Percentiles rank a stretch among this genome's conserved stretches.
Evolutionary conservation across 495 filamentous ascomycete genomes (phyloP).

Genomic region (Penicillium paradoxum): DNA sequence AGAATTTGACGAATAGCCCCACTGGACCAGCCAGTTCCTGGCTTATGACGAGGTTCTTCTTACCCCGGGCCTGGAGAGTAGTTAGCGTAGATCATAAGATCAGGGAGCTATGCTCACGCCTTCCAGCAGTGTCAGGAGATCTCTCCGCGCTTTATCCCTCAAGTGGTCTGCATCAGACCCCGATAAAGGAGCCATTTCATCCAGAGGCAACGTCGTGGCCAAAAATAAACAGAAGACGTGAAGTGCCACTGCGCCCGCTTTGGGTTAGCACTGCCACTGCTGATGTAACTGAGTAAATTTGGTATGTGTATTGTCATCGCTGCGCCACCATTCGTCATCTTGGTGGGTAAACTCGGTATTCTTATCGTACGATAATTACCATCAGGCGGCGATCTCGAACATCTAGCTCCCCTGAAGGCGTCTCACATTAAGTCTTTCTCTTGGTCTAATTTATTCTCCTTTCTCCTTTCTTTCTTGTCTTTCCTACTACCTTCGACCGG

Average conservation of each 20-base stretch:
- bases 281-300: constrained; percentile 5
- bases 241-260: constrained; percentile 10
- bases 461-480: constrained; percentile 2
- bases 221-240: constrained; percentile 17
- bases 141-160: constrained; percentile 76
- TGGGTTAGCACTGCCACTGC: constrained; percentile 12
- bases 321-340: background rate
- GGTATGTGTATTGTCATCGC: constrained; percentile 1
- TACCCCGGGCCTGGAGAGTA: constrained; percentile 75
- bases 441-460: constrained; percentile 6
- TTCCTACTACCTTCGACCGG: background rate
- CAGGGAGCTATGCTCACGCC: constrained; percentile 66
- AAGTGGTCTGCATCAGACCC: constrained; percentile 77
- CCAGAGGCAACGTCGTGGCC: constrained; percentile 12
- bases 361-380: background rate
- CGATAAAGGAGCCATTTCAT: constrained; percentile 54
- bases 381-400: constrained; percentile 10
- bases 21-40: constrained; percentile 84
- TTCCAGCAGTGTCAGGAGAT: constrained; percentile 81
- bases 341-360: background rate
- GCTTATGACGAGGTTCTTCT: constrained; percentile 97
- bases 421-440: constrained; percentile 8
- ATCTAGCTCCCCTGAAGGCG: constrained; percentile 8
- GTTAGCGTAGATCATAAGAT: constrained; percentile 16
- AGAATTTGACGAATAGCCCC: constrained; percentile 89